phyloP scores from a whole-genome alignment of 495 filamentous ascomycete genomes.

The Sporormia fimetaria region DNA sequence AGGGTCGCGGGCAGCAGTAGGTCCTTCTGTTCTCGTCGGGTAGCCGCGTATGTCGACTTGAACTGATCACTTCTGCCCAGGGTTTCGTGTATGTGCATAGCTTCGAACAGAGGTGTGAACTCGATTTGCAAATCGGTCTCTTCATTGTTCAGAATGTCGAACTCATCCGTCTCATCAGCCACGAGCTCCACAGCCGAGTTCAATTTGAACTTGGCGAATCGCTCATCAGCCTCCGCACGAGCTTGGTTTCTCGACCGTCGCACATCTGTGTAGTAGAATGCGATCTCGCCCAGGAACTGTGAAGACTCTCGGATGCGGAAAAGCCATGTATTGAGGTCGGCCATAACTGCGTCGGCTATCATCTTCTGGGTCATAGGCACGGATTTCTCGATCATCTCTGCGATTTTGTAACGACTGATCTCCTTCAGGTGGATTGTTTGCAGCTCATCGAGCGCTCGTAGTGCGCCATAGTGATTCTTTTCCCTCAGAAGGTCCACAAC shows the following conservation, averaged over 20 bases:
- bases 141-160: slow-evolving; percentile 87
- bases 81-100: slow-evolving; percentile 91
- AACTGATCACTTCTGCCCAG: slow-evolving; percentile 88
- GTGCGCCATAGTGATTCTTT: slow-evolving; percentile 90
- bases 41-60: slow-evolving; percentile 77
- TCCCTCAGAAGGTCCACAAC: slow-evolving; percentile 80
- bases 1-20: slow-evolving; percentile 65
- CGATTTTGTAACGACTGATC: slow-evolving; percentile 87
- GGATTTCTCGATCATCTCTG: slow-evolving; percentile 88
- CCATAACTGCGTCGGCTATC: slow-evolving; percentile 94
- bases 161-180: slow-evolving; percentile 89
- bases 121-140: slow-evolving; percentile 67
- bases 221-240: slow-evolving; percentile 56
- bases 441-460: slow-evolving; percentile 87
- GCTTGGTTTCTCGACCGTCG: slow-evolving; percentile 76
- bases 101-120: slow-evolving; percentile 91
- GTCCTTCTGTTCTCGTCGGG: slow-evolving; percentile 82
- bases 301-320: slow-evolving; percentile 91
- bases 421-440: slow-evolving; percentile 93
- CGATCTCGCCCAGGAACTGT: slow-evolving; percentile 90
- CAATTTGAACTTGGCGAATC: slow-evolving; percentile 70
- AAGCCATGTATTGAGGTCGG: slow-evolving; percentile 95
- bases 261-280: slow-evolving; percentile 87
- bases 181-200: slow-evolving; percentile 95
- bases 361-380: slow-evolving; percentile 85